phyloP scores from a whole-genome alignment of 805 yeast species.

The Pichia kluyveri region DNA sequence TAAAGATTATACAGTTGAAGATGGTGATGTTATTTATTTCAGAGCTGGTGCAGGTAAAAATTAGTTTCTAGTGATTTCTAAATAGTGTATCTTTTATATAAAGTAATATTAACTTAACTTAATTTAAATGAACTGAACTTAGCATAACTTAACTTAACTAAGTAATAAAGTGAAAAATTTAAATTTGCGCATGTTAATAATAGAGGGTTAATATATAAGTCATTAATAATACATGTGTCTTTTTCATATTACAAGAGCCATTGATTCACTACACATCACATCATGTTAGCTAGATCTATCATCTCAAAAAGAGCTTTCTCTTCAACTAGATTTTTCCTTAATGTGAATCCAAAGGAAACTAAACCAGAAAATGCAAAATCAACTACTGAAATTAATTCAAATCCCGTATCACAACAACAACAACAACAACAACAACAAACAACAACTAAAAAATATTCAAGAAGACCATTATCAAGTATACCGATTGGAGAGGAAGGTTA shows the following conservation, averaged over 20 bases:
- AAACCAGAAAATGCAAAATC: neutral
- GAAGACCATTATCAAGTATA: conserved; percentile 68
- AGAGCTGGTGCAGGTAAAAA: conserved; percentile 62
- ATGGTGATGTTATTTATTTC: conserved; percentile 73
- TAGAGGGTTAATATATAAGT: too few relatives aligned
- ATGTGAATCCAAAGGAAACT: neutral
- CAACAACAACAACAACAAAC: neutral
- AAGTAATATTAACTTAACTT: neutral
- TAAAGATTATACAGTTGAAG: conserved; percentile 69
- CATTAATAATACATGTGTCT: too few relatives aligned
- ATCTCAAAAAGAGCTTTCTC: neutral
- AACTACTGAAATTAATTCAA: neutral
- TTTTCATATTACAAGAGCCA: too few relatives aligned
- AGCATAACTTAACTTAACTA: neutral
- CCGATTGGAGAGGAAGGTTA: conserved; percentile 52
- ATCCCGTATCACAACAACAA: neutral
- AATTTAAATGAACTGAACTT: neutral
- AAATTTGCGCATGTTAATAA: too few relatives aligned
- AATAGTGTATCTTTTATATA: neutral
- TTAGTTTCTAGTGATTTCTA: conserved; percentile 5
- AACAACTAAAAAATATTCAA: conserved; percentile 2
- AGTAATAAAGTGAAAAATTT: too few relatives aligned
- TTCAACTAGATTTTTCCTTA: neutral
- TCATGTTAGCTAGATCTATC: neutral
- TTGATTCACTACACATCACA: neutral